These are phyloP conservation scores for Batkoa obscura DNA, from an alignment of 371 early-diverging fungal species.

Conservation along the genomic window DNA sequence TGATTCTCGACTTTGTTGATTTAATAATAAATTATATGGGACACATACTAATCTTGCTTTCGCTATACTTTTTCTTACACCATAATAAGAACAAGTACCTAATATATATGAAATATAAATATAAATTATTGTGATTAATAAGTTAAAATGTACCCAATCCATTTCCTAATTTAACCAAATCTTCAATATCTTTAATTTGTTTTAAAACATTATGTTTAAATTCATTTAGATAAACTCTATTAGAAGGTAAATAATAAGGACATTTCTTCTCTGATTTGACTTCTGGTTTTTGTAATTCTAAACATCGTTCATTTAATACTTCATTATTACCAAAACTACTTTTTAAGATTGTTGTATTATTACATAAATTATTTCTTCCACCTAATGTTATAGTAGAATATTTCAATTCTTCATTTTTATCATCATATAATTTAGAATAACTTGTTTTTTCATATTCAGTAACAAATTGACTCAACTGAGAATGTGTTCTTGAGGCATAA, in stretches of 20 bases:
- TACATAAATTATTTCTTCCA: conserved; percentile 70
- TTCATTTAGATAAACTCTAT: conserved; percentile 18
- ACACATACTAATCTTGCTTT: conserved; percentile 56
- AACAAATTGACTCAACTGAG: conserved; percentile 83
- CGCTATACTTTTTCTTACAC: conserved; percentile 36
- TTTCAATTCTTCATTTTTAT: neutral
- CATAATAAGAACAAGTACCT: conserved; percentile 81
- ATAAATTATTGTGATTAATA: too few species aligned
- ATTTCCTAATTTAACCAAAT: conserved; percentile 49
- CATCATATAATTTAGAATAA: conserved; percentile 23
- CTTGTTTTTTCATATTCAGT: conserved; percentile 65
- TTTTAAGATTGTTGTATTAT: conserved; percentile 36
- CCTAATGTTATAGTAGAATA: conserved; percentile 39
- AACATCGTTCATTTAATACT: conserved; percentile 56
- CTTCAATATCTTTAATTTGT: conserved; percentile 64
- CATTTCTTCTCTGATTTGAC: conserved; percentile 21
- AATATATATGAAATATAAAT: too few species aligned
- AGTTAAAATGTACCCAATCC: too few species aligned
- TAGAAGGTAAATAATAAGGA: conserved; percentile 24
- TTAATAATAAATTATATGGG: conserved; percentile 73
- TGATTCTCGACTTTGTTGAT: conserved; percentile 48
- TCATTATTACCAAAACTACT: conserved; percentile 19
- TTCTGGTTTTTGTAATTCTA: conserved; percentile 23
- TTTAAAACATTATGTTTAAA: conserved; percentile 28
- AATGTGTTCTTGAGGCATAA: conserved; percentile 81